phyloP scores from a whole-genome alignment of 2,329 filamentous ascomycete species.

The Nothopassalora personata region DNA sequence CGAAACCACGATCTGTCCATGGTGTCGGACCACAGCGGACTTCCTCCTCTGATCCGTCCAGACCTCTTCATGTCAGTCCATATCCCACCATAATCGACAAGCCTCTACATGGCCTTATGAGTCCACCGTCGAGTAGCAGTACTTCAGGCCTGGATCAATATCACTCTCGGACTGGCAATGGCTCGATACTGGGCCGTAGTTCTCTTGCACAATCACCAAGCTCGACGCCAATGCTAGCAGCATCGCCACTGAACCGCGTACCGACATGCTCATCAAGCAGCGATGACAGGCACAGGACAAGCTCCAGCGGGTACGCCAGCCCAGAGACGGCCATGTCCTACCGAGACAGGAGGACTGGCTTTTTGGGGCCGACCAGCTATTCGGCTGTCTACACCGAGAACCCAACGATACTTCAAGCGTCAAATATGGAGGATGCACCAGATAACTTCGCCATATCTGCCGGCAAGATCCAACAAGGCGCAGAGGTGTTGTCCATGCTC shows the following conservation, averaged over 20 bases:
- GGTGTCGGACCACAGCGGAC: conserved; percentile 14
- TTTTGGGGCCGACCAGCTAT: conserved; percentile 31
- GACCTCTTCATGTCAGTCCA: conserved; percentile 6
- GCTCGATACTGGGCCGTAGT: conserved; percentile 1
- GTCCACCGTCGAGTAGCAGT: conserved; percentile 20
- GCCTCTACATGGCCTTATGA: conserved; percentile 9
- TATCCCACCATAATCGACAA: conserved; percentile 8
- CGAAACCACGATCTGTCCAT: conserved; percentile 18
- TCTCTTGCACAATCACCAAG: conserved; percentile 9
- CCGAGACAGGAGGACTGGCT: conserved; percentile 28
- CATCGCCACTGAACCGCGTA: neutral
- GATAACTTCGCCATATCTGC: conserved; percentile 23
- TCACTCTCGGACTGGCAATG: conserved; percentile 5
- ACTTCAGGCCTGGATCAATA: conserved; percentile 7
- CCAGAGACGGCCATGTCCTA: conserved; percentile 24
- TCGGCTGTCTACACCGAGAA: conserved; percentile 33
- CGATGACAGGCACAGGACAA: neutral
- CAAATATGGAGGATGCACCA: conserved; percentile 22
- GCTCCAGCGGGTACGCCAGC: neutral
- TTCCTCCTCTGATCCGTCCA: conserved; percentile 5
- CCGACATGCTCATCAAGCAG: neutral
- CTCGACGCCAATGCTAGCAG: conserved; percentile 7
- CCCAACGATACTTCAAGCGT: conserved; percentile 21
- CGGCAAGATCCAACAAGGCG: conserved; percentile 31
- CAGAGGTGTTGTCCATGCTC: conserved; percentile 30